These are phyloP conservation scores for Macrocybe gigantea DNA, from an alignment of 768 basidiomycete genomes.

Conservation along the genomic window DNA sequence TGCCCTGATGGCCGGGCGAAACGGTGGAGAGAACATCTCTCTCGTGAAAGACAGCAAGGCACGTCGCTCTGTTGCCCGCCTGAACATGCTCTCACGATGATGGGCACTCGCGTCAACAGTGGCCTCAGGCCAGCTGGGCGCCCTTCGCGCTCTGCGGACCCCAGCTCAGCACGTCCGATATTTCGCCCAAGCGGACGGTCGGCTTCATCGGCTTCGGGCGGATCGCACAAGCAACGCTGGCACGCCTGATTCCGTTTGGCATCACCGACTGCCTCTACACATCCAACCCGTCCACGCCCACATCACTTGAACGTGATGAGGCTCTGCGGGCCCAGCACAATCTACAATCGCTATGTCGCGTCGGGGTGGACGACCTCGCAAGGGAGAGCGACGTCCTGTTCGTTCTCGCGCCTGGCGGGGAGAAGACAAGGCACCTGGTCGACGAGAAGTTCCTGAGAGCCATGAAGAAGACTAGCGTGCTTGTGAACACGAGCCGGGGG, in stretches of 20 bases:
- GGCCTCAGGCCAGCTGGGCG: slow-evolving; percentile 74
- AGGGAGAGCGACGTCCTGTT: slow-evolving; percentile 79
- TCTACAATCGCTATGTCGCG: slow-evolving; percentile 45
- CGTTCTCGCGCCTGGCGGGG: slow-evolving; percentile 73
- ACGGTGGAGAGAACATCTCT: slow-evolving; percentile 55
- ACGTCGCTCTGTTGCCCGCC: slow-evolving; percentile 13
- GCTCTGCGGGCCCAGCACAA: slow-evolving; percentile 22
- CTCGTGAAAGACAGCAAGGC: slow-evolving; percentile 70
- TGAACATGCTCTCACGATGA: neutral
- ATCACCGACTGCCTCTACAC: slow-evolving; percentile 69
- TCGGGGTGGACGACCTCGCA: slow-evolving; percentile 65
- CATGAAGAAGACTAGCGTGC: slow-evolving; percentile 82
- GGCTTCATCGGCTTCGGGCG: slow-evolving; percentile 96
- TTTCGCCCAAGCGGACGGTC: slow-evolving; percentile 55
- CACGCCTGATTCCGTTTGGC: slow-evolving; percentile 79
- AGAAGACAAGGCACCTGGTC: slow-evolving; percentile 66
- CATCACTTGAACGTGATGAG: slow-evolving; percentile 37
- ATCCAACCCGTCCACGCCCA: slow-evolving; percentile 45
- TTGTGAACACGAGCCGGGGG: slow-evolving; percentile 85
- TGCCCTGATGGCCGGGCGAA: slow-evolving; percentile 88
- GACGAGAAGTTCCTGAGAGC: slow-evolving; percentile 61
- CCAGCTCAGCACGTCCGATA: slow-evolving; percentile 54
- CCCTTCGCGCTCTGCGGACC: slow-evolving; percentile 85
- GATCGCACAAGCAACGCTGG: slow-evolving; percentile 81
- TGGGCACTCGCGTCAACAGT: slow-evolving; percentile 35